phyloP scores from a whole-genome alignment of 2,329 filamentous ascomycete genomes.

The Stenocarpella maydis region DNA sequence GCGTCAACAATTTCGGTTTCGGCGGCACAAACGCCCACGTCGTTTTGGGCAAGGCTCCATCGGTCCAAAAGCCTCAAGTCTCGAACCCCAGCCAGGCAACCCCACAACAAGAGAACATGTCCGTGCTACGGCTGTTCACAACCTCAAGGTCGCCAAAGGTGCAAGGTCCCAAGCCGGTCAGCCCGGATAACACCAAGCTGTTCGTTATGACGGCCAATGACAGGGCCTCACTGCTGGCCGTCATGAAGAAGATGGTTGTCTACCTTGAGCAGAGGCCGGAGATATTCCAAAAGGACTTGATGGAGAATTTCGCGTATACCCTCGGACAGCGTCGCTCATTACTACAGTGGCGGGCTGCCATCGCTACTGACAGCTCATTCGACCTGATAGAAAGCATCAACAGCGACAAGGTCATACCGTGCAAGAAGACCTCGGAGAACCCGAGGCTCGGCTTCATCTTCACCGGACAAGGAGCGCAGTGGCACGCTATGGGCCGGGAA shows the following conservation, averaged over 20 bases:
- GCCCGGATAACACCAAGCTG: constrained; percentile 42
- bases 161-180: constrained; percentile 38
- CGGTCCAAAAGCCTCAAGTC: constrained; percentile 42
- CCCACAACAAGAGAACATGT: constrained; percentile 42
- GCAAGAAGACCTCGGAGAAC: neutral
- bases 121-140: constrained; percentile 12
- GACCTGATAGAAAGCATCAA: constrained; percentile 56
- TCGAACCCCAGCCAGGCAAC: constrained; percentile 33
- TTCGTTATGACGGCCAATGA: constrained; percentile 55
- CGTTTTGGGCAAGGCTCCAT: constrained; percentile 50
- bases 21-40: constrained; percentile 56
- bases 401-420: constrained; percentile 40
- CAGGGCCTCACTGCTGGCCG: constrained; percentile 46
- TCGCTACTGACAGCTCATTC: constrained; percentile 53
- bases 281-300: constrained; percentile 53
- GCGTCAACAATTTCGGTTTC: constrained; percentile 59
- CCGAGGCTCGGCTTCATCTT: constrained; percentile 41
- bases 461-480: constrained; percentile 48
- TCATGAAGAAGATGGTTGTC: constrained; percentile 51
- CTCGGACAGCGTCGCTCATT: constrained; percentile 42
- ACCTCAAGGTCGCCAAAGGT: constrained; percentile 25
- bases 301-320: constrained; percentile 58
- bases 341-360: constrained; percentile 46
- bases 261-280: constrained; percentile 53
- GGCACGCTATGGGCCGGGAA: constrained; percentile 42